Evolutionary conservation across 768 basidiomycete species (phyloP), one percentile per base, ranked within the genome.

Genomic region (Leccinum boreale): DNA sequence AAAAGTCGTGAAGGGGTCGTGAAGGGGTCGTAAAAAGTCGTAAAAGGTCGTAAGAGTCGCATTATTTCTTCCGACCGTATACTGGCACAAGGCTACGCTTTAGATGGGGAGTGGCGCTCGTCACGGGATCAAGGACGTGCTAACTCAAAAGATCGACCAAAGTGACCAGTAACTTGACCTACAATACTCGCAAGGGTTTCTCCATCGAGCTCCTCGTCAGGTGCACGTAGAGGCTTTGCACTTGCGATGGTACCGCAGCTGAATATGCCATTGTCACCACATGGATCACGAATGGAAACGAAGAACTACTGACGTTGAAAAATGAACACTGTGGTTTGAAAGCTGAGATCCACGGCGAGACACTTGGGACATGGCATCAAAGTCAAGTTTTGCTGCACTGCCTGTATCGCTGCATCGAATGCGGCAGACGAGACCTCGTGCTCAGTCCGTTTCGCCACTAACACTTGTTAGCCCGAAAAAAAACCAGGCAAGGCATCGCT

Each of bases 121-220:
- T 36, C 35, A 1, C 35, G 6, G 6, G 7, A 36, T 36, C 35
- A 15, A 36, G 3, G 36, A 17, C 8, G 17, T 36, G 36, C 8
- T 17, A 4, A 8, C 36, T 36, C 36, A 36, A 36, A 36, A 36
- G 36, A 36, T 36, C 36, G 17, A 36, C 36, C 35, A 36, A 17
- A 17, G 36, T 15, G 7, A 36, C 17, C 17, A 17, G 36, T 36
- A 17, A 17, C 36, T 36, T 17, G 15, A 36, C 15, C 36, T 67
- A 68, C 50, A 68, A 44, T 21, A 66, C 59, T 44, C 58, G 56
- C 50, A 67, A 59, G 36, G 61, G 66, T 46, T 63, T 66, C 19
- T 53, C 31, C 8, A 4, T 44, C 28, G 21, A 19, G 2, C 23
- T 48, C 44, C 29, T 56, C 23, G 28, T 21, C 2, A 55, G 61